phyloP scores from a whole-genome alignment of 495 filamentous ascomycete genomes.

The Xylaria venustula region DNA sequence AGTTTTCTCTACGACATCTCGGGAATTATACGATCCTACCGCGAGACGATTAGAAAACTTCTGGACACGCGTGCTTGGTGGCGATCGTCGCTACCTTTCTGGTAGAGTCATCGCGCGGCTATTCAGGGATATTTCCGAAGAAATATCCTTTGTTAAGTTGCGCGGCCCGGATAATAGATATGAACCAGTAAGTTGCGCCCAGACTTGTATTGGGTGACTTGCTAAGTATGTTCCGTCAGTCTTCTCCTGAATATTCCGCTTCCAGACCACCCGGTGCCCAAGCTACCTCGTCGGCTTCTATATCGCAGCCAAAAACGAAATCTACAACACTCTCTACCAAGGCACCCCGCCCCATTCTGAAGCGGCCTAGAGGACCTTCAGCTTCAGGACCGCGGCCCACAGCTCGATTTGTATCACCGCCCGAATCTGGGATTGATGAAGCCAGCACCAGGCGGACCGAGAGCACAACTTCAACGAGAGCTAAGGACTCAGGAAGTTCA shows the following conservation, averaged over 20 bases:
- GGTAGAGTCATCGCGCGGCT: conserved; percentile 45
- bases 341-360: conserved; percentile 48
- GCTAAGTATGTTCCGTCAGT: conserved; percentile 15
- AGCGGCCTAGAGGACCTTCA: conserved; percentile 53
- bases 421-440: conserved; percentile 38
- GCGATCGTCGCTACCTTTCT: conserved; percentile 43
- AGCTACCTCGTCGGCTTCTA: conserved; percentile 13
- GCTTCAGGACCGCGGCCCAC: conserved; percentile 48
- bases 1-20: conserved; percentile 54
- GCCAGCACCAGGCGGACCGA: conserved; percentile 22
- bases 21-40: conserved; percentile 50
- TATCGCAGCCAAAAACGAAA: conserved; percentile 18
- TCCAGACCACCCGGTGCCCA: conserved; percentile 13
- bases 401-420: conserved; percentile 51
- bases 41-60: conserved; percentile 54
- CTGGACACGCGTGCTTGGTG: conserved; percentile 58
- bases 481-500: conserved; percentile 17
- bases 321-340: conserved; percentile 20
- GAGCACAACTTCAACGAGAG: conserved; percentile 21
- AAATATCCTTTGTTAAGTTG: conserved; percentile 48
- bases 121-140: conserved; percentile 49
- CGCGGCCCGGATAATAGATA: conserved; percentile 42
- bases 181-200: conserved; percentile 36
- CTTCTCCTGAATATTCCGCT: conserved; percentile 23
- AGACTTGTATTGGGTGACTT: neutral